Conservation (phyloP, 331 rosid genomes). For the Prunus yedoensis region DNA sequence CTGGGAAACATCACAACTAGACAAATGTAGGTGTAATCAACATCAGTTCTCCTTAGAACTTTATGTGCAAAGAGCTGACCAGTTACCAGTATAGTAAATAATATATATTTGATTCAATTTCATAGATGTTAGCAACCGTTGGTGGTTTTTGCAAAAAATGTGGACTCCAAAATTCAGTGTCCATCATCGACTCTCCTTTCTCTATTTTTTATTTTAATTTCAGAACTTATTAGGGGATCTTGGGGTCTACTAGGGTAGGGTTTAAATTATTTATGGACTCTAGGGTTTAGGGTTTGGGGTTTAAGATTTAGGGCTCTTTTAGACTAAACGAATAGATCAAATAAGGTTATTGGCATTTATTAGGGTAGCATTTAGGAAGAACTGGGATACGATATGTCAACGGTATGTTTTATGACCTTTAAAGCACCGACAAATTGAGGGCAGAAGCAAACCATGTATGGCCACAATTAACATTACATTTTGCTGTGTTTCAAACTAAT, state of each 20-base stretch:
- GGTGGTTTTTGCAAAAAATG: neutral
- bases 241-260: no score
- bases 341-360: no score
- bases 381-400: neutral
- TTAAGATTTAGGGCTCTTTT: no score
- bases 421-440: neutral
- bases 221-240: no score
- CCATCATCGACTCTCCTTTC: no score
- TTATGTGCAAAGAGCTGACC: neutral
- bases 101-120: neutral
- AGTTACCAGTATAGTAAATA: neutral
- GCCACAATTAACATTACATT: neutral
- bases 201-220: no score
- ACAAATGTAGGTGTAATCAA: neutral
- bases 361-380: neutral
- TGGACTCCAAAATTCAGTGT: no score
- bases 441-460: neutral
- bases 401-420: neutral
- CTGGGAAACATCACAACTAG: conserved; percentile 13
- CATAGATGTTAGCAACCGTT: neutral
- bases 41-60: neutral
- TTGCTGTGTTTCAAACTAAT: neutral
- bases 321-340: no score
- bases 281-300: no score
- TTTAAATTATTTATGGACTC: no score